phyloP scores from a whole-genome alignment of 2,329 filamentous ascomycete genomes.

The Aulographum hederae region DNA sequence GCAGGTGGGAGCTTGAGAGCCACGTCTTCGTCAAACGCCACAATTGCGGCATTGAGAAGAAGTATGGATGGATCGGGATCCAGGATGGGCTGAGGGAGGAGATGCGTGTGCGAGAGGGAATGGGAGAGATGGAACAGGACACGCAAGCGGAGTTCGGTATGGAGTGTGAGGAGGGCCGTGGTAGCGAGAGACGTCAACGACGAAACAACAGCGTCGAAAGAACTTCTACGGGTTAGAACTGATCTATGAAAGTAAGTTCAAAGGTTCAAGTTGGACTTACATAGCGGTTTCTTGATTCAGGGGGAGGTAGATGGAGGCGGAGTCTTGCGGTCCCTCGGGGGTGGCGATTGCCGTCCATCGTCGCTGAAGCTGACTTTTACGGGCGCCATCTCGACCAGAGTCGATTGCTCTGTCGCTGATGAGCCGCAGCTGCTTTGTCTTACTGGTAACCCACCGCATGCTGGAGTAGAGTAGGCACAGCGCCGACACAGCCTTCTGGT shows the following conservation, averaged over 20 bases:
- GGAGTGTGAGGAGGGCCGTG: constrained; percentile 66
- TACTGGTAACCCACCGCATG: constrained; percentile 91
- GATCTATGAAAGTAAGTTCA: too few relatives aligned
- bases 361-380: constrained; percentile 37
- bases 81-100: constrained; percentile 50
- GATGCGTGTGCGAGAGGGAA: constrained; percentile 27
- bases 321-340: constrained; percentile 22
- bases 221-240: constrained; percentile 35
- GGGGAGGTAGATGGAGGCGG: constrained; percentile 64
- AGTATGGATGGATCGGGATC: constrained; percentile 68
- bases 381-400: constrained; percentile 32
- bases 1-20: constrained; percentile 50
- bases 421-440: constrained; percentile 62
- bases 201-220: constrained; percentile 72
- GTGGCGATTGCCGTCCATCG: constrained; percentile 72
- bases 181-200: constrained; percentile 68
- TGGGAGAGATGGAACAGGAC: constrained; percentile 60
- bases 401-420: constrained; percentile 60
- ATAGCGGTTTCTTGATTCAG: constrained; percentile 70
- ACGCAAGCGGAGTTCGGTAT: constrained; percentile 75
- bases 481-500: constrained; percentile 45
- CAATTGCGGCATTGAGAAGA: constrained; percentile 65
- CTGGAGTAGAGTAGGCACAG: constrained; percentile 86
- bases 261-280: constrained; percentile 38
- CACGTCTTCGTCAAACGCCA: constrained; percentile 74